phyloP scores from a whole-genome alignment of 2,329 filamentous ascomycete genomes.

The Fulvia fulva region DNA sequence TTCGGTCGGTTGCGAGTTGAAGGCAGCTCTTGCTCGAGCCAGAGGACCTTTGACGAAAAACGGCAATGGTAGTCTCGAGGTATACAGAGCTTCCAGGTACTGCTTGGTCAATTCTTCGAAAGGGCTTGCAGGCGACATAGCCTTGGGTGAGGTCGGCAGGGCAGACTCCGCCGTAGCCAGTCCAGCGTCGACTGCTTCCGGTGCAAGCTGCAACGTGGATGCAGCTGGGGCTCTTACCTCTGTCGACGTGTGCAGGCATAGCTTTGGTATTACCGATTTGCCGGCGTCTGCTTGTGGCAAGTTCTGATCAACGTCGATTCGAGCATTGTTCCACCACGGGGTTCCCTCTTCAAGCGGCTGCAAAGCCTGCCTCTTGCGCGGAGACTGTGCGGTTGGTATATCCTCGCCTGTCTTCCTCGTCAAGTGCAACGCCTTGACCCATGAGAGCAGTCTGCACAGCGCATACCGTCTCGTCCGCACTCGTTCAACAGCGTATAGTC shows the following conservation, averaged over 20 bases:
- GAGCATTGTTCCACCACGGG: slow-evolving; percentile 26
- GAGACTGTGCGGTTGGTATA: slow-evolving; percentile 28
- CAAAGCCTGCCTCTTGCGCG: slow-evolving; percentile 17
- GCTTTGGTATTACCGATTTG: neutral
- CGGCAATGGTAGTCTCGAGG: slow-evolving; percentile 65
- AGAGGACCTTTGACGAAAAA: slow-evolving; percentile 82
- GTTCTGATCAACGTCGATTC: slow-evolving; percentile 7
- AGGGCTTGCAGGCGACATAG: slow-evolving; percentile 11
- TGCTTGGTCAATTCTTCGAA: slow-evolving; percentile 33
- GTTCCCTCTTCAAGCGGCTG: slow-evolving; percentile 9
- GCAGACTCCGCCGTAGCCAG: neutral
- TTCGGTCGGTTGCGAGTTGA: slow-evolving; percentile 60
- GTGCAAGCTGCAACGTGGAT: neutral
- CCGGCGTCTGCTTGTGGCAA: neutral
- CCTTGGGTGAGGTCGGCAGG: neutral
- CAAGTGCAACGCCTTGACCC: slow-evolving; percentile 60
- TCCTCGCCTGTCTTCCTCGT: slow-evolving; percentile 30
- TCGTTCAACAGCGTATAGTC: neutral
- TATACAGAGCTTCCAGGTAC: slow-evolving; percentile 46
- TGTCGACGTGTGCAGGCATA: neutral
- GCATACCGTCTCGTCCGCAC: slow-evolving; percentile 51
- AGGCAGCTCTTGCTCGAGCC: slow-evolving; percentile 68
- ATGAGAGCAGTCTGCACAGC: slow-evolving; percentile 63
- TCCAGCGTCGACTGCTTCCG: neutral
- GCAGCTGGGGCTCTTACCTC: neutral